Conservation (phyloP, 2,329 filamentous ascomycete species). For the Ilyonectria mors-panacis region DNA sequence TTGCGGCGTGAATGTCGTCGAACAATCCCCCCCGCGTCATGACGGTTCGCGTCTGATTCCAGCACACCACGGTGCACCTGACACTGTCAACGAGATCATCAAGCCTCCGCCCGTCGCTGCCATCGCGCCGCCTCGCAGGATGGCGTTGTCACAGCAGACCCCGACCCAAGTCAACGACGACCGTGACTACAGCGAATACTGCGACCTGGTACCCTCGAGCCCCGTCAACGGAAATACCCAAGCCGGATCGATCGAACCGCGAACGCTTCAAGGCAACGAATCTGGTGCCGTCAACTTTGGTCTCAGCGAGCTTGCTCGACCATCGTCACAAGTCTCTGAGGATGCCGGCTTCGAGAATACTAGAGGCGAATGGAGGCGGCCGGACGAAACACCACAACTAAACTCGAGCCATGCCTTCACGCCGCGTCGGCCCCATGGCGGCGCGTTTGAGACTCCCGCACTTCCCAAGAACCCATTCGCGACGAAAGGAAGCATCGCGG, state of each 20-base stretch:
- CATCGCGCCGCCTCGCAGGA: slow-evolving; percentile 50
- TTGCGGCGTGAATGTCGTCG: slow-evolving; percentile 15
- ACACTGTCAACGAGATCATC: slow-evolving; percentile 34
- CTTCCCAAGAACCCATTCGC: slow-evolving; percentile 65
- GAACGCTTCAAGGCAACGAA: slow-evolving; percentile 62
- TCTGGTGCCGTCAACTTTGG: slow-evolving; percentile 66
- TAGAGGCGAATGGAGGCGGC: slow-evolving; percentile 56
- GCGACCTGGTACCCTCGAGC: slow-evolving; percentile 48
- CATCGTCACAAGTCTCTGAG: slow-evolving; percentile 60
- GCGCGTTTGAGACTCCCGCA: slow-evolving; percentile 65
- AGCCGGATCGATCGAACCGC: slow-evolving; percentile 49
- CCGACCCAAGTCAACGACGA: slow-evolving; percentile 71
- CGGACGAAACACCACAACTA: slow-evolving; percentile 53
- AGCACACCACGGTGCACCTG: slow-evolving; percentile 41
- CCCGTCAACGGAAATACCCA: slow-evolving; percentile 47
- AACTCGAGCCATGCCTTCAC: slow-evolving; percentile 51
- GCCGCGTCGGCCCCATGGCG: slow-evolving; percentile 48
- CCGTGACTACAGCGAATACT: slow-evolving; percentile 68
- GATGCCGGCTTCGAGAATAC: slow-evolving; percentile 58
- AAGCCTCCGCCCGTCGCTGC: slow-evolving; percentile 39
- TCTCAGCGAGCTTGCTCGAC: slow-evolving; percentile 53
- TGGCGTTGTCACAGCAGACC: slow-evolving; percentile 66
- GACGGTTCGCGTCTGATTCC: slow-evolving; percentile 35
- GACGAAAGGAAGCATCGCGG: slow-evolving; percentile 51
- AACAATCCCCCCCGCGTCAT: slow-evolving; percentile 38